Percentiles rank a stretch among this genome's conserved stretches.
Conservation (phyloP, 495 filamentous ascomycete species). For the Aspergillus nidulans region DNA sequence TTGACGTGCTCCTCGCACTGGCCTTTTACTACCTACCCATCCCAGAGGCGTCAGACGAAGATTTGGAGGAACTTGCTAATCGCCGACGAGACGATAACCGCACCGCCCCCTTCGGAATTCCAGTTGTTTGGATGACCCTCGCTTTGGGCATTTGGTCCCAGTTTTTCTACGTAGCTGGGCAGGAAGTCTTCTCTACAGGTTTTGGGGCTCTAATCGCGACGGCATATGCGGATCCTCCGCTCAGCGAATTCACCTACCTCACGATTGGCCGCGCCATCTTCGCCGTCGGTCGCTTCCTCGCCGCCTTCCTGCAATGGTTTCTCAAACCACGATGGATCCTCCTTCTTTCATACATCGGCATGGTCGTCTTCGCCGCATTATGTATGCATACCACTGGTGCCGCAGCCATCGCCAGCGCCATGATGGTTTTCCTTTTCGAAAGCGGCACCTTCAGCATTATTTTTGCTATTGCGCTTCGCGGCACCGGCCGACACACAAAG, state of each 20-base stretch:
- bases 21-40: slow-evolving; percentile 62
- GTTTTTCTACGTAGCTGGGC: slow-evolving; percentile 63
- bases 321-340: slow-evolving; percentile 63
- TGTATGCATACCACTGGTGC: slow-evolving; percentile 50
- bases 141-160: slow-evolving; percentile 53
- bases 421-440: slow-evolving; percentile 60
- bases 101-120: slow-evolving; percentile 39
- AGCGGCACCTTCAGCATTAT: slow-evolving; percentile 58
- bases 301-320: slow-evolving; percentile 50
- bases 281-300: slow-evolving; percentile 58
- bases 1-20: slow-evolving; percentile 59
- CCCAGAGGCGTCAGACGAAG: slow-evolving; percentile 63
- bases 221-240: slow-evolving; percentile 25
- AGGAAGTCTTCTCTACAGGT: slow-evolving; percentile 53
- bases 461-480: slow-evolving; percentile 57
- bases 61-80: slow-evolving; percentile 53
- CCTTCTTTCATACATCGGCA: slow-evolving; percentile 49
- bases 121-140: slow-evolving; percentile 55
- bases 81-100: slow-evolving; percentile 48
- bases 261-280: slow-evolving; percentile 58
- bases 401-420: slow-evolving; percentile 44
- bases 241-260: slow-evolving; percentile 40
- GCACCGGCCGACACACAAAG: slow-evolving; percentile 58
- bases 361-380: slow-evolving; percentile 51
- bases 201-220: slow-evolving; percentile 39